A percentile compares a stretch with the other conserved stretches of the same genome.
phyloP scores from a whole-genome alignment of 2,329 filamentous ascomycete species.

The Ophioceras dolichostomum region DNA sequence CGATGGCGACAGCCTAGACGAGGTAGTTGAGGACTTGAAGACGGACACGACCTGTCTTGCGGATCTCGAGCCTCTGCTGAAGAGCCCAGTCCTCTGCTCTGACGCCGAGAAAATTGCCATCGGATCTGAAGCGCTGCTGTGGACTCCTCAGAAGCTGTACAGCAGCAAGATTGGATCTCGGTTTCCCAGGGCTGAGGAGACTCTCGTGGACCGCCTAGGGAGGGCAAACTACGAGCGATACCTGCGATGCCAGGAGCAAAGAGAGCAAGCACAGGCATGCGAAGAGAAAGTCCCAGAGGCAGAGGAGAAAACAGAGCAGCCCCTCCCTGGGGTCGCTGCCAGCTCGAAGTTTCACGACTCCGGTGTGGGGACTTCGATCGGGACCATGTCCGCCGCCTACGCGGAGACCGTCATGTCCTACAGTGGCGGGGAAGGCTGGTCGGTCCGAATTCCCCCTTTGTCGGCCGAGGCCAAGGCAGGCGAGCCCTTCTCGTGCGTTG shows the following conservation, averaged over 20 bases:
- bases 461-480: neutral
- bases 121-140: neutral
- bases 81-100: neutral
- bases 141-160: neutral
- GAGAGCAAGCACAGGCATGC: too few species aligned
- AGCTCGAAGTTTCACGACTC: slow-evolving; percentile 4
- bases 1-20: neutral
- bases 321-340: too few species aligned
- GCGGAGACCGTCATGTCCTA: slow-evolving; percentile 5
- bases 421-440: neutral
- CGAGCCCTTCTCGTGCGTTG: neutral
- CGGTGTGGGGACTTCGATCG: slow-evolving; percentile 1
- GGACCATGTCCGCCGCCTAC: neutral
- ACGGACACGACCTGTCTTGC: slow-evolving; percentile 3
- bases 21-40: slow-evolving; percentile 2
- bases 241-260: slow-evolving; percentile 1
- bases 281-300: neutral
- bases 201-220: neutral
- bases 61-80: slow-evolving; percentile 3
- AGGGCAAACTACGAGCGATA: slow-evolving; percentile 3
- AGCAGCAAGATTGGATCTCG: slow-evolving; percentile 2
- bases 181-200: slow-evolving; percentile 1
- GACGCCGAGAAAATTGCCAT: neutral
- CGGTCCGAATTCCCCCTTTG: slow-evolving; percentile 2
- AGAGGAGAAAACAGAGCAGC: neutral